phyloP scores from a whole-genome alignment of 1,139 yeast species.

The Arxiozyma bovina region DNA sequence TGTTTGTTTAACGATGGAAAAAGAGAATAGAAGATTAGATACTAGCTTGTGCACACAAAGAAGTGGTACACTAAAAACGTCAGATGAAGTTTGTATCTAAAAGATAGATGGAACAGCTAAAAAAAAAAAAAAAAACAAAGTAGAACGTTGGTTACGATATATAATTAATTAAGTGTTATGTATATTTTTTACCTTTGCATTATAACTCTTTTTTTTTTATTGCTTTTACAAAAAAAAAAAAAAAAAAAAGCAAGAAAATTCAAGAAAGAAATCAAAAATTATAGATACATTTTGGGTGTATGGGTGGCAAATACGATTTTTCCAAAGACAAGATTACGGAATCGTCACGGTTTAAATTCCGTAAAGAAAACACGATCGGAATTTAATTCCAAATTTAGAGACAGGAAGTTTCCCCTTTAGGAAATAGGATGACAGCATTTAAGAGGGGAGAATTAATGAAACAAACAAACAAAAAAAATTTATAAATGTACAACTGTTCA shows the following conservation, averaged over 20 bases:
- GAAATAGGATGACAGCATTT: constrained; percentile 3
- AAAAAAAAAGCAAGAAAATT: not conserved
- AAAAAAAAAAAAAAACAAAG: too few species aligned
- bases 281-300: not conserved
- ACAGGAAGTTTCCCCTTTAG: constrained; percentile 37
- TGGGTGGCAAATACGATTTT: not conserved
- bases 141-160: too few species aligned
- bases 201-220: too few species aligned
- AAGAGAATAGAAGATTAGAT: not conserved
- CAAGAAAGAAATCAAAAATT: too few species aligned
- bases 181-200: too few species aligned
- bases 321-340: not conserved
- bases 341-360: not conserved
- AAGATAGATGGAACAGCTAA: too few species aligned
- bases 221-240: not conserved
- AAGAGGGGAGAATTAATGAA: too few species aligned
- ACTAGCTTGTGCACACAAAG: too few species aligned
- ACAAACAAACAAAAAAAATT: not conserved
- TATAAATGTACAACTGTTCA: too few species aligned
- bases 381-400: not conserved
- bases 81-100: too few species aligned
- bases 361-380: not conserved
- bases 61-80: too few species aligned
- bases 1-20: not conserved
- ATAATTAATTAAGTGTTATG: too few species aligned